phyloP scores from a whole-genome alignment of 2,329 filamentous ascomycete species.

The Apiospora marii region DNA sequence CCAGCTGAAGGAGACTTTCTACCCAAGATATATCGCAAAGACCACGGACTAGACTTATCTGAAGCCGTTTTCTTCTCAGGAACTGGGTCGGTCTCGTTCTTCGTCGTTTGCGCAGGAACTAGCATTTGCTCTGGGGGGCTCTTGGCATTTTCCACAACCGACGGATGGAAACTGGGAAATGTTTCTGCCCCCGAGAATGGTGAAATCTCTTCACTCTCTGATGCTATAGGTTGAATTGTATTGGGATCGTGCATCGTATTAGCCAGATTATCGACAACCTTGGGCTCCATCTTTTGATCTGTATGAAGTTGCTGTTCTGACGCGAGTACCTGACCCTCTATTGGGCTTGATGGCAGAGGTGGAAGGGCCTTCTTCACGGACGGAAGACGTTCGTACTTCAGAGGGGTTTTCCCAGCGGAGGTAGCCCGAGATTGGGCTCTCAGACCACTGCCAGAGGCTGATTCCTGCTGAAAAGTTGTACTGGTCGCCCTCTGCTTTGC shows the following conservation, averaged over 20 bases:
- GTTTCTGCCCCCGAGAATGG: not conserved
- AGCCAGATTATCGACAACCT: not conserved
- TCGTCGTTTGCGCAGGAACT: not conserved
- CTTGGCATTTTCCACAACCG: constrained; percentile 6
- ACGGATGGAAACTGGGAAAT: constrained; percentile 26
- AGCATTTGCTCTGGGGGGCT: constrained; percentile 12
- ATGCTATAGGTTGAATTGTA: not conserved
- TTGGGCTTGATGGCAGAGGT: not conserved
- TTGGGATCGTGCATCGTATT: not conserved
- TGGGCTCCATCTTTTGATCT: not conserved
- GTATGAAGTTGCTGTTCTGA: not conserved
- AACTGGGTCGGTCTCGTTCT: not conserved
- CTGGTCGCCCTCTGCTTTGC: not conserved
- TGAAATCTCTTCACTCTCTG: constrained; percentile 19
- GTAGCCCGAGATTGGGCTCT: not conserved
- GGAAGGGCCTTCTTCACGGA: not conserved
- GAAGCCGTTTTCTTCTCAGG: not conserved
- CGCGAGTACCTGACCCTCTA: not conserved
- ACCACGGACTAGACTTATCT: constrained; percentile 25
- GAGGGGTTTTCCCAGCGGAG: not conserved
- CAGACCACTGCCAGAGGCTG: not conserved
- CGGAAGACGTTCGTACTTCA: constrained; percentile 17
- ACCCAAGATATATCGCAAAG: constrained; percentile 17
- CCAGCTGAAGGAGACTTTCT: constrained; percentile 23
- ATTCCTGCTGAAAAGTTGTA: not conserved